Conservation (phyloP, 176 grass and related monocot genomes). For the Dendrocalamus sinicus region DNA sequence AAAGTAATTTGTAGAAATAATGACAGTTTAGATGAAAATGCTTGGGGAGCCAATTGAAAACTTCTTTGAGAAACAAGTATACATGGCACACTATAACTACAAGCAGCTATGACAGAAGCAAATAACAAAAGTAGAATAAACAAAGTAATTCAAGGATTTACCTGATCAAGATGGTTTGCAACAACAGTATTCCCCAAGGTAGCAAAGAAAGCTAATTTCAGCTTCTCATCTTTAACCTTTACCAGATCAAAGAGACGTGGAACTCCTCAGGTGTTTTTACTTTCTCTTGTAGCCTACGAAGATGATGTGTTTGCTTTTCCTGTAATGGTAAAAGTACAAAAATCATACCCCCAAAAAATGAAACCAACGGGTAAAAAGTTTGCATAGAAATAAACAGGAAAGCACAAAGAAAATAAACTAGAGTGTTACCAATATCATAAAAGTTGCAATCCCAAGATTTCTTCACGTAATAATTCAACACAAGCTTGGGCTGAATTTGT, state of each 20-base stretch:
- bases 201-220: constrained; percentile 87
- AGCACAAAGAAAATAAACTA: constrained; percentile 35
- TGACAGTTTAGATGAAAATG: background rate
- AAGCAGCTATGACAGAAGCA: constrained; percentile 10
- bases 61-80: constrained; percentile 26
- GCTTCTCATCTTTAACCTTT: constrained; percentile 81
- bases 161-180: constrained; percentile 88
- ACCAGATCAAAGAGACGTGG: constrained; percentile 93
- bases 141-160: constrained; percentile 47
- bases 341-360: constrained; percentile 26
- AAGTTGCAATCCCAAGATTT: constrained; percentile 83
- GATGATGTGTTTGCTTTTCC: constrained; percentile 84
- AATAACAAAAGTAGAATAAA: constrained; percentile 37
- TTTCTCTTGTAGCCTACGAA: constrained; percentile 59
- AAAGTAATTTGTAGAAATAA: constrained; percentile 19
- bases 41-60: background rate
- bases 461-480: constrained; percentile 85
- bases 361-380: constrained; percentile 28
- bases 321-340: constrained; percentile 41
- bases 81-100: constrained; percentile 6
- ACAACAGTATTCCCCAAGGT: constrained; percentile 84
- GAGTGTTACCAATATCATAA: constrained; percentile 84
- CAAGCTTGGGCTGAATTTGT: constrained; percentile 90
- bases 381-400: constrained; percentile 20
- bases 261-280: constrained; percentile 84